Conservation (phyloP, 345 rosid species). For the Lepidium aucheri region DNA sequence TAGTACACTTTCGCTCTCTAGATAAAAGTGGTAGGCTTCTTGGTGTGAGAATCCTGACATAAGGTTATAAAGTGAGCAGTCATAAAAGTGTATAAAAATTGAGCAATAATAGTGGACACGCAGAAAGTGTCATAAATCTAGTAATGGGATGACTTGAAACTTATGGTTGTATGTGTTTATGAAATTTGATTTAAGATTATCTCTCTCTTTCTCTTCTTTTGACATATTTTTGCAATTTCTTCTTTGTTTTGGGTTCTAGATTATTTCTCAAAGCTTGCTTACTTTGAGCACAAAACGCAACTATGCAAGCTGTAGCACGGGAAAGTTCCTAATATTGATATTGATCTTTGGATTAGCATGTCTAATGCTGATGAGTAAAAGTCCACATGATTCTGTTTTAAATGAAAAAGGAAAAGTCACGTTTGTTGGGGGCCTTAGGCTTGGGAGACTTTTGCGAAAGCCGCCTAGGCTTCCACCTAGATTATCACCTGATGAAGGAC, state of each 20-base stretch:
- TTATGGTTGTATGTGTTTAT: neutral
- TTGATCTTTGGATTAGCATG: constrained; percentile 68
- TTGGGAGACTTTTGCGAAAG: constrained; percentile 57
- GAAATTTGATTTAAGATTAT: neutral
- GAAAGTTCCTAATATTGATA: constrained; percentile 61
- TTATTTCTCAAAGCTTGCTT: constrained; percentile 56
- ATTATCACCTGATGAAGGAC: constrained; percentile 67
- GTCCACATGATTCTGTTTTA: constrained; percentile 29
- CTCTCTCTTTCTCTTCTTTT: neutral
- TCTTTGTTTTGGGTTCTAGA: constrained; percentile 39
- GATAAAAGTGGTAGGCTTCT: too few species aligned
- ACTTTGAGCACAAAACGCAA: constrained; percentile 45
- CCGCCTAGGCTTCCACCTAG: constrained; percentile 93
- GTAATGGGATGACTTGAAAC: neutral
- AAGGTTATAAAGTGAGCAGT: neutral
- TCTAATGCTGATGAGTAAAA: constrained; percentile 45
- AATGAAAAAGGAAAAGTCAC: constrained; percentile 27
- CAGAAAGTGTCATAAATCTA: neutral
- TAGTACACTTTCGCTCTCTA: neutral
- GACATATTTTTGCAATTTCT: neutral
- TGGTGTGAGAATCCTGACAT: neutral
- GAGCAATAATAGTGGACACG: neutral
- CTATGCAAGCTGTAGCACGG: constrained; percentile 66
- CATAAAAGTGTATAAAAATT: too few species aligned
- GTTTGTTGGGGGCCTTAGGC: constrained; percentile 32